phyloP scores from a whole-genome alignment of 2,329 filamentous ascomycete genomes.

The Furcasterigmium sp. region DNA sequence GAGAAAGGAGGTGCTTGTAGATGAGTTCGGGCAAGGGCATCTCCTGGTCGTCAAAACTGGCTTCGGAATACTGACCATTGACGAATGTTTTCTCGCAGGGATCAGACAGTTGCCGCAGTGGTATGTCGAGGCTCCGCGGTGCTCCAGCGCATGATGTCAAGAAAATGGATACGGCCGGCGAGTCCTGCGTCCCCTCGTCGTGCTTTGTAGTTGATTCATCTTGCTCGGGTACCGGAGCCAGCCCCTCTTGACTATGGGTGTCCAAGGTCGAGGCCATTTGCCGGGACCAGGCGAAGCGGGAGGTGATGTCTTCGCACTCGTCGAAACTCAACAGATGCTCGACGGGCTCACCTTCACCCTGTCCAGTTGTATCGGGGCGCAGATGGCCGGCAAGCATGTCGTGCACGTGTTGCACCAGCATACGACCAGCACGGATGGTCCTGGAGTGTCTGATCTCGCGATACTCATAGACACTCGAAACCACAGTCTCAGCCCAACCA shows the following conservation, averaged over 20 bases:
- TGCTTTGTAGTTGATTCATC: conserved; percentile 34
- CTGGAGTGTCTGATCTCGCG: conserved; percentile 69
- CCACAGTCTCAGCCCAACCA: conserved; percentile 84
- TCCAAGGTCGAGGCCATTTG: conserved; percentile 9
- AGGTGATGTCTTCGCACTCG: conserved; percentile 75
- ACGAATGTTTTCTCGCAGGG: conserved; percentile 76
- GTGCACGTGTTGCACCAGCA: conserved; percentile 65
- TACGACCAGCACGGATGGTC: conserved; percentile 69
- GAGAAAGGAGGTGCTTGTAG: conserved; percentile 67
- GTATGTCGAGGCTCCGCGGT: conserved; percentile 41
- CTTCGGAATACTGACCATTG: conserved; percentile 41
- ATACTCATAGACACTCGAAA: conserved; percentile 87
- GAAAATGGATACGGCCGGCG: conserved; percentile 30
- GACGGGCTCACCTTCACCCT: conserved; percentile 18
- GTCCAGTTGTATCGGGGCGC: conserved; percentile 21
- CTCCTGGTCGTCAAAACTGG: conserved; percentile 80
- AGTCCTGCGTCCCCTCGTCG: conserved; percentile 9
- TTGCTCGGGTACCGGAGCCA: conserved; percentile 52
- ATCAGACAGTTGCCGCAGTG: conserved; percentile 65
- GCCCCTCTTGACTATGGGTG: conserved; percentile 25
- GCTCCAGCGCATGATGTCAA: conserved; percentile 38
- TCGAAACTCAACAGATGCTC: conserved; percentile 57
- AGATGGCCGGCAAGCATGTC: conserved; percentile 44
- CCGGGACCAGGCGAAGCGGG: conserved; percentile 73
- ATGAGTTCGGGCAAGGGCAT: conserved; percentile 70